Evolutionary conservation across 2,329 filamentous ascomycete species (phyloP).

Genomic region (Arthrinium puccinioides): DNA sequence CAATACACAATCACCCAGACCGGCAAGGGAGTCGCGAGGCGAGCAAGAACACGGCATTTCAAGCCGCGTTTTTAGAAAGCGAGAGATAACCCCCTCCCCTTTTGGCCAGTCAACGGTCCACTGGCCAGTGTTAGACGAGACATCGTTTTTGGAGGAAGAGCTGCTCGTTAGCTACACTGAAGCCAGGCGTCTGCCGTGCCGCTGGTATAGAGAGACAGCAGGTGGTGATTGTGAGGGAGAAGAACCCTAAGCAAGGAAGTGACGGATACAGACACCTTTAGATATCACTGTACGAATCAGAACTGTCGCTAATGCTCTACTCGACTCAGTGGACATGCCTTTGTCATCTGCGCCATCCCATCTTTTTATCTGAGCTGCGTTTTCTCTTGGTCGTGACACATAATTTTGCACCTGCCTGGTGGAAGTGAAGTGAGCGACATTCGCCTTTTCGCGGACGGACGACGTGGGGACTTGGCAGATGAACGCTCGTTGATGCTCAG

Average conservation of each 20-base stretch:
- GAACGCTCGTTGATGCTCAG: too few species aligned
- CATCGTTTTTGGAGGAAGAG: not conserved
- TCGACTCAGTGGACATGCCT: too few species aligned
- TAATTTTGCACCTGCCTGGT: too few species aligned
- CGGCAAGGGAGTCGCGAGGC: not conserved
- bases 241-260: not conserved
- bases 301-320: constrained; percentile 4
- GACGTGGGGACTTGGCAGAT: too few species aligned
- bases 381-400: too few species aligned
- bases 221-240: not conserved
- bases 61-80: not conserved
- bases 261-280: not conserved
- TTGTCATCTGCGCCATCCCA: too few species aligned
- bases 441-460: too few species aligned
- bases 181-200: not conserved
- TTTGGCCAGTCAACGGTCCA: not conserved
- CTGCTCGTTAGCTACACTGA: not conserved
- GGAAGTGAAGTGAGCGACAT: too few species aligned
- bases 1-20: constrained; percentile 1
- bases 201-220: not conserved
- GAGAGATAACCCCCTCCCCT: constrained; percentile 1
- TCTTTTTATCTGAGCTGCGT: too few species aligned
- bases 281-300: constrained; percentile 2
- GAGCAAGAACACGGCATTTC: not conserved
- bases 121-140: not conserved